Conservation (phyloP, 345 rosid genomes). For the Eutrema heterophyllum region DNA sequence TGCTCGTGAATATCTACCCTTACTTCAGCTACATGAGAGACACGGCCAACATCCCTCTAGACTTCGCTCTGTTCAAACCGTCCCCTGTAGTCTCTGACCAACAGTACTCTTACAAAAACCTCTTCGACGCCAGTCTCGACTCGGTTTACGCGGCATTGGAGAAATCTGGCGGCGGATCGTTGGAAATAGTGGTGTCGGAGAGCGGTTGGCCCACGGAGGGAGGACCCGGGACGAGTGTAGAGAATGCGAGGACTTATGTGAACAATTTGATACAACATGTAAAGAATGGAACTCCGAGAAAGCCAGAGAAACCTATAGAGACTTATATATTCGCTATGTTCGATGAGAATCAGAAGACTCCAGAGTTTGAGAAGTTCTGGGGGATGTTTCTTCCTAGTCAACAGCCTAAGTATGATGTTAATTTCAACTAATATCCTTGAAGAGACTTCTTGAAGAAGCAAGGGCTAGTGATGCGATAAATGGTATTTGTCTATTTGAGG, state of each 20-base stretch:
- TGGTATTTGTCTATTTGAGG: conserved; percentile 17
- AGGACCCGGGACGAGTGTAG: conserved; percentile 10
- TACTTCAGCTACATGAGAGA: conserved; percentile 30
- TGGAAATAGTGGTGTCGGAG: conserved; percentile 40
- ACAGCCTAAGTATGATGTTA: conserved; percentile 42
- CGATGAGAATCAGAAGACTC: conserved; percentile 45
- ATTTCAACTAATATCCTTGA: conserved; percentile 30
- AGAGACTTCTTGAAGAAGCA: not conserved
- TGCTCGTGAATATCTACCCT: conserved; percentile 41
- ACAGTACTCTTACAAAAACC: conserved; percentile 13
- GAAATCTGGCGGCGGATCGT: conserved; percentile 25
- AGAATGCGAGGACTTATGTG: conserved; percentile 30
- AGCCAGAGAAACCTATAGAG: conserved; percentile 42
- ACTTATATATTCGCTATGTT: conserved; percentile 60
- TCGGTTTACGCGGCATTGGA: conserved; percentile 31
- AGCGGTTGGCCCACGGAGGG: conserved; percentile 41
- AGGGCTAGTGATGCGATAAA: not conserved
- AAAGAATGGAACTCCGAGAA: conserved; percentile 36
- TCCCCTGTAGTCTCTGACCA: conserved; percentile 9
- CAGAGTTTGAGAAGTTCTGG: conserved; percentile 45
- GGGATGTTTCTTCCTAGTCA: conserved; percentile 46
- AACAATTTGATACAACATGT: conserved; percentile 38
- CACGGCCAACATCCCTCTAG: conserved; percentile 15
- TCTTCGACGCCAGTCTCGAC: conserved; percentile 24
- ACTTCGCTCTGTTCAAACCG: conserved; percentile 38